Conservation (phyloP, 495 filamentous ascomycete genomes). For the Clavariopsis aquatica region DNA sequence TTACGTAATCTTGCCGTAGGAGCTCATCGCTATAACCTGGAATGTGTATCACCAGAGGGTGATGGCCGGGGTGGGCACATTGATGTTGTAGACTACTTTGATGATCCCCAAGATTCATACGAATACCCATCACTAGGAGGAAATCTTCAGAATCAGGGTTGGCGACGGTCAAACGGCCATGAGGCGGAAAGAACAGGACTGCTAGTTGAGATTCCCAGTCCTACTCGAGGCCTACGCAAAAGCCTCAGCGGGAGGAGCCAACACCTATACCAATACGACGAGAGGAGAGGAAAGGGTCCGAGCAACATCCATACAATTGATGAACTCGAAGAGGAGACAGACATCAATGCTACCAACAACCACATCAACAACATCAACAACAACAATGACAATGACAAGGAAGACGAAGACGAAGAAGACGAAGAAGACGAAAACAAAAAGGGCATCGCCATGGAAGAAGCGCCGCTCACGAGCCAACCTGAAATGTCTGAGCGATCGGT, state of each 20-base stretch:
- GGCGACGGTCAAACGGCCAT: constrained; percentile 39
- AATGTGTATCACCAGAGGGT: constrained; percentile 17
- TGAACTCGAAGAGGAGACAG: constrained; percentile 66
- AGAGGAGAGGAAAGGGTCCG: constrained; percentile 51
- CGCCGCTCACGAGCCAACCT: constrained; percentile 15
- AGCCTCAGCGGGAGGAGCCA: constrained; percentile 51
- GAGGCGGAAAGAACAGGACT: constrained; percentile 58
- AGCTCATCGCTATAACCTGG: constrained; percentile 45
- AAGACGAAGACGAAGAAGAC: no score
- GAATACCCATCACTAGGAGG: constrained; percentile 8
- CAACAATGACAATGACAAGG: no score
- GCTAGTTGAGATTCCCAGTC: constrained; percentile 57
- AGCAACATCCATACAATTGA: constrained; percentile 65
- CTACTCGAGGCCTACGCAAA: constrained; percentile 53
- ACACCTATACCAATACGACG: constrained; percentile 51
- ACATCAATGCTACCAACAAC: neutral
- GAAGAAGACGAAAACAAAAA: no score
- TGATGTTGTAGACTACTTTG: constrained; percentile 23
- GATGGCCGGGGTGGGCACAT: constrained; percentile 24
- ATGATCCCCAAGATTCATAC: constrained; percentile 18
- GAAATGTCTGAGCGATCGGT: constrained; percentile 21
- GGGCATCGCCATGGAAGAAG: constrained; percentile 4
- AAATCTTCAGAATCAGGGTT: constrained; percentile 18
- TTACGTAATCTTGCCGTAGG: constrained; percentile 56
- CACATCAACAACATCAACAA: no score